Base-by-base conservation (phyloP, 805 yeast genomes). In the Kodamaea nitidulidarum region DNA sequence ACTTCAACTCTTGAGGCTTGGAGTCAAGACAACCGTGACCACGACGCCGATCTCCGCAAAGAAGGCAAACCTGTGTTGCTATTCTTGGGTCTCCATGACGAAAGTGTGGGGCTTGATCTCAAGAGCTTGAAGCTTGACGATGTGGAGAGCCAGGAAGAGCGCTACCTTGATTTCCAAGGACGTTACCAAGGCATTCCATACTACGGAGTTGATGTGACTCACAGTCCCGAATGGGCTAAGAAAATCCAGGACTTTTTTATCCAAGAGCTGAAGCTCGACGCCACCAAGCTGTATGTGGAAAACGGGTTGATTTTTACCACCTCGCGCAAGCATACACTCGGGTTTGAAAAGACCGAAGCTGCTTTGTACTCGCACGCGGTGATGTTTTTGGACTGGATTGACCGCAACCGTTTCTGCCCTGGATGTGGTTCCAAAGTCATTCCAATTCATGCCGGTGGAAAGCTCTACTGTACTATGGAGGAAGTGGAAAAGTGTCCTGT, bases 371-470 rank as follows among this genome's bases (percentile, higher is more conserved):
- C 95, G 2, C 93, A 90, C 54, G 91, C 86, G 0, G 78, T 82
- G 42, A 87, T 84, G 80, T 84, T 80, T 54, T 54, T 88, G 39
- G 95, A 90, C 59, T 91, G 97, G 96, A 67, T 85, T 34, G 59
- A 63, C 39, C 77, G 87, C 38, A 84, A 84, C 52, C 68, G 71
- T 41, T 83, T 73, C 60, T 91, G 98, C 56, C 90, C 91, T 5
- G 91, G 93, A 0, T 91, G 98, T 65, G 97, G 96, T 0, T 54
- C 72, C 0, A 61, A 57, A 29, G 77, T 79, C 11, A 65, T 77
- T 10, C 81, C 86, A 2, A 68, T 81, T 5, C 78, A 81, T 48
- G 84, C 80, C 0, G 91, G 93, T 0, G 80, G 86, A 1, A 76
- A 79, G 54, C 52, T 80, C 32, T 40, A 48, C 9, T 82, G 90